Conservation (phyloP, 208 protist genomes). For the Zelonia costaricensis region DNA sequence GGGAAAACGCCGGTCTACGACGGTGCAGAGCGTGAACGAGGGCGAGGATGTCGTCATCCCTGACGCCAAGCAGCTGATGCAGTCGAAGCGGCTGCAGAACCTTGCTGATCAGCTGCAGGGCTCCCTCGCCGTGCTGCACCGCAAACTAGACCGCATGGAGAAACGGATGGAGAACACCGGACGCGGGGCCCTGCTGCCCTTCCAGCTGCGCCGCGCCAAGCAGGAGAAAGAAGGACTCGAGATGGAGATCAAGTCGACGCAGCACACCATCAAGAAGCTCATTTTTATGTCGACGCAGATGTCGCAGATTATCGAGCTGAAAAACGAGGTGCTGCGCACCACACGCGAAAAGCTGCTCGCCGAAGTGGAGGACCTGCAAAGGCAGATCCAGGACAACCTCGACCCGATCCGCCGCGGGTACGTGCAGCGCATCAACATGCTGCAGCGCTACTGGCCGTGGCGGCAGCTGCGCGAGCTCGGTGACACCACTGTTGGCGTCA, state of each 20-base stretch:
- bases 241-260: constrained; percentile 52
- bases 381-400: constrained; percentile 34
- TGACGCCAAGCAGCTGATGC: constrained; percentile 39
- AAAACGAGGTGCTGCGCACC: constrained; percentile 24
- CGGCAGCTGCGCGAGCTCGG: constrained; percentile 81
- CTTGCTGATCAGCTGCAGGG: constrained; percentile 57
- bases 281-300: constrained; percentile 58
- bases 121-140: constrained; percentile 50
- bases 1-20: no score
- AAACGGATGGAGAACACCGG: constrained; percentile 31
- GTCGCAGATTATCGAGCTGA: constrained; percentile 43
- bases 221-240: constrained; percentile 56
- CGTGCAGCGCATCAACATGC: constrained; percentile 73
- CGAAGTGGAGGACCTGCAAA: constrained; percentile 49
- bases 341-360: constrained; percentile 28
- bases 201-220: constrained; percentile 57
- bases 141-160: constrained; percentile 51
- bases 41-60: constrained; percentile 29
- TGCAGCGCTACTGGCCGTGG: constrained; percentile 89
- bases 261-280: constrained; percentile 48
- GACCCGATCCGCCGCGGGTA: constrained; percentile 64
- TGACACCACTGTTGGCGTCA: constrained; percentile 65
- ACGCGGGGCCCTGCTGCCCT: constrained; percentile 43
- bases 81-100: constrained; percentile 42
- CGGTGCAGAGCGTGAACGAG: neutral